phyloP scores from a whole-genome alignment of 1,284 basidiomycete genomes.

The Pascua guehoae region DNA sequence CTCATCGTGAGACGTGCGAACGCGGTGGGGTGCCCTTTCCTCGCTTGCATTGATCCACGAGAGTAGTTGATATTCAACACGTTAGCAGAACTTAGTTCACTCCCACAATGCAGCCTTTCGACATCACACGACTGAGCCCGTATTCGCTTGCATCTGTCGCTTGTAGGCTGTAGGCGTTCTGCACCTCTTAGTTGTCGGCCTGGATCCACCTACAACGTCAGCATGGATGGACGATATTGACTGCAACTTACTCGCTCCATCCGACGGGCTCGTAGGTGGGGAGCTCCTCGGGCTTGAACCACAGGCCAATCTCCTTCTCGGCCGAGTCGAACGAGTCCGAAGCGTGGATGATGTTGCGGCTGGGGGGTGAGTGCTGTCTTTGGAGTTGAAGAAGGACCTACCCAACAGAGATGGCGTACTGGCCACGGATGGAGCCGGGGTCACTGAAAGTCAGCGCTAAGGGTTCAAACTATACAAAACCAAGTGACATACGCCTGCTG shows the following conservation, averaged over 20 bases:
- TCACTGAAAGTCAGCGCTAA: background rate
- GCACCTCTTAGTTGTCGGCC: conserved; percentile 18
- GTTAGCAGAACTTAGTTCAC: too few species aligned
- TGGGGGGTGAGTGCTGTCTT: conserved; percentile 5
- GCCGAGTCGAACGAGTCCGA: conserved; percentile 53
- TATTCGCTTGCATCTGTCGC: too few species aligned
- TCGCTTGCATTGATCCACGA: too few species aligned
- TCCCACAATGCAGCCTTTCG: too few species aligned
- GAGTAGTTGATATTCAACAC: too few species aligned
- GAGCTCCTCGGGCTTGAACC: conserved; percentile 53
- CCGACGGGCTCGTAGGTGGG: conserved; percentile 43
- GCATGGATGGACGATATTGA: too few species aligned
- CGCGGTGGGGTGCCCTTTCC: too few species aligned
- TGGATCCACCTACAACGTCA: conserved; percentile 10
- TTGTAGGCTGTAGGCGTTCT: background rate
- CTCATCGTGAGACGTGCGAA: too few species aligned
- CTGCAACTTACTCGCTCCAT: conserved; percentile 1
- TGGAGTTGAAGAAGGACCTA: conserved; percentile 11
- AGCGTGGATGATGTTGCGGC: conserved; percentile 53
- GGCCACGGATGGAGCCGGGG: conserved; percentile 35
- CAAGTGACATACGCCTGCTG: conserved; percentile 16
- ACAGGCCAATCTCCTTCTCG: conserved; percentile 53
- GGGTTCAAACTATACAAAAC: too few species aligned
- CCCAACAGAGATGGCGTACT: conserved; percentile 46
- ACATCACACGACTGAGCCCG: too few species aligned